These are phyloP conservation scores for Plasmodium gaboni DNA, from an alignment of 169 alveolate species.

Conservation along the genomic window DNA sequence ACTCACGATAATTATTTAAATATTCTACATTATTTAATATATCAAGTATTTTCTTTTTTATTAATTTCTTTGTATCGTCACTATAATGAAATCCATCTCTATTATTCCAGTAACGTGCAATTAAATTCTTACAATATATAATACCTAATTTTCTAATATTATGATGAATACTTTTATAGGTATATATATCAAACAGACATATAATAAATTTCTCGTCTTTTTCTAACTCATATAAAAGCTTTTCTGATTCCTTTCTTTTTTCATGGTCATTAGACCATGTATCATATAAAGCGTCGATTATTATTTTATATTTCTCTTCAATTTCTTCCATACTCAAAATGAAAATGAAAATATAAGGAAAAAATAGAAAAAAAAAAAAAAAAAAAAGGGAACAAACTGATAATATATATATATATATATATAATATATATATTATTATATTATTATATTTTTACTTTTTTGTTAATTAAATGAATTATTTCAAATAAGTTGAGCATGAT, in stretches of 20 bases:
- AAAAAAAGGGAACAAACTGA: no score
- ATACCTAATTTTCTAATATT: constrained; percentile 51
- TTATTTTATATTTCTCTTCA: constrained; percentile 13
- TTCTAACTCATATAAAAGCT: constrained; percentile 24
- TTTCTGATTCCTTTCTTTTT: constrained; percentile 41
- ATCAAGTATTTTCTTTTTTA: constrained; percentile 32
- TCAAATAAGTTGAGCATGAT: no score
- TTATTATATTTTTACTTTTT: no score
- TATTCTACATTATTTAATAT: constrained; percentile 9
- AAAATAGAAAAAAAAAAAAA: no score
- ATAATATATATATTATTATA: no score
- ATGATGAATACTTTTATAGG: constrained; percentile 36
- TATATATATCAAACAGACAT: constrained; percentile 29
- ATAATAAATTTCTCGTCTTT: constrained; percentile 27
- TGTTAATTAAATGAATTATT: no score
- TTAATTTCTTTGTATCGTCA: constrained; percentile 18
- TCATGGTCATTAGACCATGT: constrained; percentile 66
- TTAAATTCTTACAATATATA: constrained; percentile 46
- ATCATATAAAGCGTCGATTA: constrained; percentile 63
- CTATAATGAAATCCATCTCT: constrained; percentile 22
- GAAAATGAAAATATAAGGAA: no score
- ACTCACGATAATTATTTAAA: constrained; percentile 34
- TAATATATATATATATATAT: no score
- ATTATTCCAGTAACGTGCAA: constrained; percentile 40
- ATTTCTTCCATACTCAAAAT: constrained; percentile 1